Evolutionary conservation across 108 stramenopile genomes (phyloP).

Genomic region (Nitzschia palea): DNA sequence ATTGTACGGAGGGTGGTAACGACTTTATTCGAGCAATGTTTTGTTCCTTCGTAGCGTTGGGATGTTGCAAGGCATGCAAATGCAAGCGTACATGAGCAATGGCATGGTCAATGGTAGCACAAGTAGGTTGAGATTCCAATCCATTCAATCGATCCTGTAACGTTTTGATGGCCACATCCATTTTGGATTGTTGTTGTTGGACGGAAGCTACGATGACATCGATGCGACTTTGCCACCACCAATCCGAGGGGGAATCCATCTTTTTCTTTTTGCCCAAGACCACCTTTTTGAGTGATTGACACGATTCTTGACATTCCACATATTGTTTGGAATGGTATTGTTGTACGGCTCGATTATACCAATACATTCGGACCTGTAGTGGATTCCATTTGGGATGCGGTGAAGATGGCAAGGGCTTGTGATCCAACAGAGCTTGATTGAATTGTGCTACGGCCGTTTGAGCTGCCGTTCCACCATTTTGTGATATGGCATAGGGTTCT

Average conservation of each 20-base stretch:
- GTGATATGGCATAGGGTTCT: not conserved
- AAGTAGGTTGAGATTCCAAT: constrained; percentile 7
- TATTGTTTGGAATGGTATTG: constrained; percentile 26
- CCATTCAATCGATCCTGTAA: constrained; percentile 14
- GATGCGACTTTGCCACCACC: constrained; percentile 41
- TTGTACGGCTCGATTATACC: constrained; percentile 42
- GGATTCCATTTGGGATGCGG: constrained; percentile 38
- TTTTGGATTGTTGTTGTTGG: constrained; percentile 26
- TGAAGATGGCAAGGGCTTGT: not conserved
- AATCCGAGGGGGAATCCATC: constrained; percentile 7
- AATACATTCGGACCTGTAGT: constrained; percentile 40
- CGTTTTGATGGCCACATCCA: constrained; percentile 9
- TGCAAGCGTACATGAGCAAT: constrained; percentile 33
- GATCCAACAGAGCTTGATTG: constrained; percentile 37
- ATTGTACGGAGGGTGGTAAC: constrained; percentile 49
- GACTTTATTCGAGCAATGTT: constrained; percentile 52
- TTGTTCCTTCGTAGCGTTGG: constrained; percentile 12
- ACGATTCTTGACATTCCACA: constrained; percentile 38
- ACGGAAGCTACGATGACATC: constrained; percentile 36
- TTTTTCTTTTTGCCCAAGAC: not conserved
- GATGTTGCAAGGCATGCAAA: constrained; percentile 20
- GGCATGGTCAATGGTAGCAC: constrained; percentile 23
- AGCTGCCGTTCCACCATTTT: constrained; percentile 1
- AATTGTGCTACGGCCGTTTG: constrained; percentile 18
- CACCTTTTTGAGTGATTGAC: constrained; percentile 21